Percentiles rank a stretch among this genome's conserved stretches.
These are phyloP conservation scores for Yamagishiella unicocca DNA, from an alignment of 139 green algal genomes.

Conservation along the genomic window DNA sequence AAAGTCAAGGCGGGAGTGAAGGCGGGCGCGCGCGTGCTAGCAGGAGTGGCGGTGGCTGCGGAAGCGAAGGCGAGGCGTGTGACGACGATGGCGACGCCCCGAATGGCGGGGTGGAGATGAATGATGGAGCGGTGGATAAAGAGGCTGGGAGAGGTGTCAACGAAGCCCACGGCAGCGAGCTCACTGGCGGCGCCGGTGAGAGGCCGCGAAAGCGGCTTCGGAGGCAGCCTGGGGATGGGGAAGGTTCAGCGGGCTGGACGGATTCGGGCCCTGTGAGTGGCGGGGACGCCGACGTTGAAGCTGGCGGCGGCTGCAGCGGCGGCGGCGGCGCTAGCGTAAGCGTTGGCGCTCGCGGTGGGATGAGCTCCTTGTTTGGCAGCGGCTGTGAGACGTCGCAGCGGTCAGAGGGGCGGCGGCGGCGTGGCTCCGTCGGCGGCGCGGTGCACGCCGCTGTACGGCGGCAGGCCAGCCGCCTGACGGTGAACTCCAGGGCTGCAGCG, in stretches of 20 bases:
- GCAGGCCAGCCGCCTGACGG: background rate
- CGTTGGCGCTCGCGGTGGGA: no score
- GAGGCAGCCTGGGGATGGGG: background rate
- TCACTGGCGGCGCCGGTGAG: background rate
- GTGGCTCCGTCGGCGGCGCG: background rate
- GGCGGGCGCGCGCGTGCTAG: conserved; percentile 1
- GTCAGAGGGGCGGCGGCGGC: background rate
- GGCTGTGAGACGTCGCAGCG: background rate
- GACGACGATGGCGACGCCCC: background rate
- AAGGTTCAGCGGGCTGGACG: background rate
- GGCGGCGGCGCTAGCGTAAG: no score
- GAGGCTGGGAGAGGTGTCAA: no score
- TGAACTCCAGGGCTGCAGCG: background rate
- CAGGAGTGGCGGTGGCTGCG: conserved; percentile 9
- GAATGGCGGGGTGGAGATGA: no score
- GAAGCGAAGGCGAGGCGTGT: background rate
- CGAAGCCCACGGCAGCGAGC: no score
- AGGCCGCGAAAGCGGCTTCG: background rate
- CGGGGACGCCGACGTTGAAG: background rate
- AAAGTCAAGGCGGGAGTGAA: background rate
- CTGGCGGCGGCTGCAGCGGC: background rate
- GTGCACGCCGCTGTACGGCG: background rate
- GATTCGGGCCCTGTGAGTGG: background rate
- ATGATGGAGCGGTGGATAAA: no score
- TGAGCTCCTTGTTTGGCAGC: conserved; percentile 16